Evolutionary conservation across 1,139 yeast genomes (phyloP).

Genomic region (Yamadazyma sp.): DNA sequence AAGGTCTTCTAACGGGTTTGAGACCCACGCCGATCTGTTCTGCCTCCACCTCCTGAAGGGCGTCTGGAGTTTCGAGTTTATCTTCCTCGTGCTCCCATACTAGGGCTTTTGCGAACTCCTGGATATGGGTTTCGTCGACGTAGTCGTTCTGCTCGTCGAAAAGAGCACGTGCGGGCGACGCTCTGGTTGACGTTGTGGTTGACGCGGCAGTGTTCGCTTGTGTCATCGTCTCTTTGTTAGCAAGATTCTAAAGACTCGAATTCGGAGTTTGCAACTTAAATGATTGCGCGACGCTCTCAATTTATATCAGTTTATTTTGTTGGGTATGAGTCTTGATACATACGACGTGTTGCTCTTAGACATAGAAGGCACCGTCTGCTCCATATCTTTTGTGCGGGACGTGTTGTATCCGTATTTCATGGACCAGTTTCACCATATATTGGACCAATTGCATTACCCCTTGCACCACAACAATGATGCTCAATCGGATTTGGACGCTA

Average conservation of each 20-base stretch:
- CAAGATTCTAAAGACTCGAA: no score
- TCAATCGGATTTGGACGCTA: slow-evolving; percentile 12
- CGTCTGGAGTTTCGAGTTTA: neutral
- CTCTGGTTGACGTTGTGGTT: no score
- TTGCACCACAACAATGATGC: slow-evolving; percentile 13
- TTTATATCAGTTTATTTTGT: neutral
- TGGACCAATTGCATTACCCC: slow-evolving; percentile 36
- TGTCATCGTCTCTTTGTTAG: no score
- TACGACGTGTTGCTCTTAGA: slow-evolving; percentile 40
- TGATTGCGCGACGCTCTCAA: no score
- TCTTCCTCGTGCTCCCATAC: slow-evolving; percentile 29
- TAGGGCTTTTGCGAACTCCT: slow-evolving; percentile 42
- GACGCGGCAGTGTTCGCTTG: no score
- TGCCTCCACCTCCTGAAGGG: slow-evolving; percentile 6
- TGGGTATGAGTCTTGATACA: neutral
- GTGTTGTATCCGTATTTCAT: slow-evolving; percentile 56
- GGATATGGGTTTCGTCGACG: slow-evolving; percentile 37
- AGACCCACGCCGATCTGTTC: slow-evolving; percentile 7
- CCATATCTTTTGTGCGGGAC: slow-evolving; percentile 83
- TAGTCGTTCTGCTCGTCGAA: slow-evolving; percentile 34
- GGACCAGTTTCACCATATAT: slow-evolving; percentile 23
- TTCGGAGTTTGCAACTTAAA: neutral
- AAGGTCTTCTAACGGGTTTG: slow-evolving; percentile 6
- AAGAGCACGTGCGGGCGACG: neutral
- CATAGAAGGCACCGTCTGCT: slow-evolving; percentile 91